Conservation (phyloP, 2,329 filamentous ascomycete genomes). For the Neonectria ditissima region DNA sequence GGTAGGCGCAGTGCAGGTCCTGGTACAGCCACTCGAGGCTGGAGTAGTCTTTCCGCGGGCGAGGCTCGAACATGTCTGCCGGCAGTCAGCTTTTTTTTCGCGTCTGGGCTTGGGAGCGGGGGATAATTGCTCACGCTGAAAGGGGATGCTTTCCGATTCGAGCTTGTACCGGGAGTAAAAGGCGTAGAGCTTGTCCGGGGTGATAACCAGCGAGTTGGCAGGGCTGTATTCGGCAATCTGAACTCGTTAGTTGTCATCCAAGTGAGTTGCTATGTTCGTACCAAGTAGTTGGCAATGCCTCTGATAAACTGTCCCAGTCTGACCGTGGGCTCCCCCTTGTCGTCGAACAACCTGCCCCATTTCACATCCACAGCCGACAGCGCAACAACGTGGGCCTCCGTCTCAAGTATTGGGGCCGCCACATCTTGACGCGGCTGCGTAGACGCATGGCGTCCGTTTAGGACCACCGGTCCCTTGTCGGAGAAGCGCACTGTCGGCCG, state of each 20-base stretch:
- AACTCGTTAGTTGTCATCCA: constrained; percentile 8
- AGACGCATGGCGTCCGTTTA: constrained; percentile 35
- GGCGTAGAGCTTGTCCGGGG: constrained; percentile 78
- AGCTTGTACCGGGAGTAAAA: constrained; percentile 78
- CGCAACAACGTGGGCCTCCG: constrained; percentile 3
- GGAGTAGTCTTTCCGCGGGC: constrained; percentile 41
- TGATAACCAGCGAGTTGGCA: constrained; percentile 69
- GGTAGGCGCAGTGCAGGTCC: constrained; percentile 68
- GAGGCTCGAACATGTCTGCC: constrained; percentile 65
- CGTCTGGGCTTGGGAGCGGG: no score
- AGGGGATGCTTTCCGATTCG: constrained; percentile 74
- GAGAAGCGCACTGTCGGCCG: constrained; percentile 50
- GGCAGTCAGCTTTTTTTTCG: constrained; percentile 12
- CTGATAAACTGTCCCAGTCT: constrained; percentile 78
- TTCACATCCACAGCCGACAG: constrained; percentile 71
- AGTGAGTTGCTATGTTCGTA: constrained; percentile 48
- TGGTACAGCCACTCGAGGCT: constrained; percentile 63
- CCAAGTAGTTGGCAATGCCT: constrained; percentile 80
- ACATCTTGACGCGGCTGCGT: constrained; percentile 17
- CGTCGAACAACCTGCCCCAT: constrained; percentile 82
- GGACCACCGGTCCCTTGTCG: constrained; percentile 42
- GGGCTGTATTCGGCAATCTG: constrained; percentile 51
- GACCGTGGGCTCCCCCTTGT: constrained; percentile 73
- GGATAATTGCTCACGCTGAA: constrained; percentile 68
- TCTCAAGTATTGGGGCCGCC: constrained; percentile 16